Evolutionary conservation across 108 stramenopile species (phyloP).

Genomic region (Skeletonema tropicum): DNA sequence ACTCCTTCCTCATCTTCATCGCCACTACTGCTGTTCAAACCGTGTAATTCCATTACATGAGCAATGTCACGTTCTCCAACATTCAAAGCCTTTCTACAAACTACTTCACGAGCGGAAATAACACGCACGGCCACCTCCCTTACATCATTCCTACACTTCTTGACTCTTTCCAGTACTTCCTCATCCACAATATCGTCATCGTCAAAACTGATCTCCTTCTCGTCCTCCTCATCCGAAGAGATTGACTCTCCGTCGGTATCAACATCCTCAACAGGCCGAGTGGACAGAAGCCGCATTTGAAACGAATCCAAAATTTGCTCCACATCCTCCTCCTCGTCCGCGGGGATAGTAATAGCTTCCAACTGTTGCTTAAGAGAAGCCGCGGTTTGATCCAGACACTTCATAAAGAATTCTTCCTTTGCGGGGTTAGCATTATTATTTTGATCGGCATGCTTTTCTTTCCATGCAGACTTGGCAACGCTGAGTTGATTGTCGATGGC

Average conservation of each 20-base stretch:
- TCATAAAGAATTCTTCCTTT: slow-evolving; percentile 27
- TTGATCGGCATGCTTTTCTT: slow-evolving; percentile 14
- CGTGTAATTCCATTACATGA: slow-evolving; percentile 37
- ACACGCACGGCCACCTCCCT: slow-evolving; percentile 32
- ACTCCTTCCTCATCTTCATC: background rate
- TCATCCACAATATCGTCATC: slow-evolving; percentile 44
- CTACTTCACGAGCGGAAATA: slow-evolving; percentile 34
- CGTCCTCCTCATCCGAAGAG: slow-evolving; percentile 25
- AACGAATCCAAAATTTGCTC: slow-evolving; percentile 26
- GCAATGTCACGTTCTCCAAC: slow-evolving; percentile 13
- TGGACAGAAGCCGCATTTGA: slow-evolving; percentile 20
- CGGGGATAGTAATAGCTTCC: slow-evolving; percentile 15
- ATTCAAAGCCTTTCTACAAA: slow-evolving; percentile 20
- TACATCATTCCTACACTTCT: slow-evolving; percentile 15
- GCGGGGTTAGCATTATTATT: background rate
- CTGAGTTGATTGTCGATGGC: slow-evolving; percentile 27
- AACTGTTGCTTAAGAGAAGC: slow-evolving; percentile 27
- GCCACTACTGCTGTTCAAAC: slow-evolving; percentile 10
- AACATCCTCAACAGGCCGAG: slow-evolving; percentile 1
- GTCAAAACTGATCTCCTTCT: slow-evolving; percentile 25
- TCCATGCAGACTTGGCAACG: slow-evolving; percentile 16
- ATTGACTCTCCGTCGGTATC: slow-evolving; percentile 25
- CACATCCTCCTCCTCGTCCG: slow-evolving; percentile 15
- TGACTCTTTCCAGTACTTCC: slow-evolving; percentile 38
- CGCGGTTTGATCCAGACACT: slow-evolving; percentile 28